Percentiles rank a stretch among this genome's conserved stretches.
Conservation (phyloP, 1,139 yeast genomes). For the Hanseniaspora gamundiae region DNA sequence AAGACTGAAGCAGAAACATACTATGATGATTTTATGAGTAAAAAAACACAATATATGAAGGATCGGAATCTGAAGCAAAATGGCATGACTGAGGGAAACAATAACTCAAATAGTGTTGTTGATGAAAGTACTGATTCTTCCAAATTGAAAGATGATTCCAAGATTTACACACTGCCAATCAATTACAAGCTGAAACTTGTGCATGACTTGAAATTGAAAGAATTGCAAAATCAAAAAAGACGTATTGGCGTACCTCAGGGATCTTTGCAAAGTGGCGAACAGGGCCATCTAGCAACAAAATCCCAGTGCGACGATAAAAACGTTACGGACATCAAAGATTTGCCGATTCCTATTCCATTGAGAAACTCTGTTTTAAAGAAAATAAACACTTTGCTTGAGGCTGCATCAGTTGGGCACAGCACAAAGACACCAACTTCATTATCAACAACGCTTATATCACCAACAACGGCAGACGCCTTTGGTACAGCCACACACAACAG, state of each 20-base stretch:
- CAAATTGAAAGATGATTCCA: too few relatives aligned
- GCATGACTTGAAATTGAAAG: conserved; percentile 8
- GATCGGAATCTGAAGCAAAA: conserved; percentile 10
- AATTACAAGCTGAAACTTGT: conserved; percentile 12
- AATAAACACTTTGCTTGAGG: background rate
- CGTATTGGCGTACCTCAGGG: background rate
- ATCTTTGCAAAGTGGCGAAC: conserved; percentile 14
- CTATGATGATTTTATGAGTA: conserved; percentile 5
- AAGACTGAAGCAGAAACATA: conserved; percentile 13
- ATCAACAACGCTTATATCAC: background rate
- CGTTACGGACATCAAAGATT: conserved; percentile 14
- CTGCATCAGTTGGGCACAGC: background rate
- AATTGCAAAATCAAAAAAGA: background rate
- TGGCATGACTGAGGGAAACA: conserved; percentile 4
- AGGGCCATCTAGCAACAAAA: too few relatives aligned
- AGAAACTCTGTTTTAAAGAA: conserved; percentile 7
- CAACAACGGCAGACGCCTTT: background rate
- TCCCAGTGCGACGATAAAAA: conserved; percentile 19
- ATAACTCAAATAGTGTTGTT: too few relatives aligned
- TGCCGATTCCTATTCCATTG: conserved; percentile 22
- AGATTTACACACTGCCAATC: conserved; percentile 8
- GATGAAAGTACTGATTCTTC: too few relatives aligned
- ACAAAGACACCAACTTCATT: background rate
- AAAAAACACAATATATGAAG: conserved; percentile 5
- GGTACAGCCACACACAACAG: background rate